Conservation (phyloP, 768 basidiomycete species). For the Hirschioporus abietinus region DNA sequence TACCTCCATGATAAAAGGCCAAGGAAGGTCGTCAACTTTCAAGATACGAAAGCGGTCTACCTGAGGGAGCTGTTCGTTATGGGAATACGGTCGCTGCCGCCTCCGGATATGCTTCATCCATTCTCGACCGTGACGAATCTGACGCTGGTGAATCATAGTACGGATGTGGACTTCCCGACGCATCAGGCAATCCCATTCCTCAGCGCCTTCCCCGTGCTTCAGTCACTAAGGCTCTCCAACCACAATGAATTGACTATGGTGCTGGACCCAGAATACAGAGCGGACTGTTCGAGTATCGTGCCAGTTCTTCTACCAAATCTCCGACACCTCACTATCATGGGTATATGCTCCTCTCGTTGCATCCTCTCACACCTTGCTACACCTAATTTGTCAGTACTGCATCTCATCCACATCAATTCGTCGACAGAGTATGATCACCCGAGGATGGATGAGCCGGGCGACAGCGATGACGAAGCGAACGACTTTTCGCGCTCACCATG, state of each 20-base stretch:
- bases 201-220: constrained; percentile 52
- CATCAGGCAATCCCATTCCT: constrained; percentile 43
- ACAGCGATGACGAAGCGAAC: constrained; percentile 66
- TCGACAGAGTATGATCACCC: constrained; percentile 40
- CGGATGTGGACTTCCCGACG: background rate
- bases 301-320: background rate
- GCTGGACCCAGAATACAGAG: constrained; percentile 24
- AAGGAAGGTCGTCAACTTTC: constrained; percentile 10
- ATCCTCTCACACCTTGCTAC: constrained; percentile 60
- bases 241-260: constrained; percentile 51
- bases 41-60: constrained; percentile 21
- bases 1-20: background rate
- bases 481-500: constrained; percentile 76
- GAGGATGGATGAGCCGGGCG: constrained; percentile 47
- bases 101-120: constrained; percentile 34
- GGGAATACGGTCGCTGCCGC: constrained; percentile 45
- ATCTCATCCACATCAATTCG: constrained; percentile 56
- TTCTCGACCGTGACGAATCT: constrained; percentile 20
- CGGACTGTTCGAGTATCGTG: constrained; percentile 21
- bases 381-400: constrained; percentile 54
- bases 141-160: background rate
- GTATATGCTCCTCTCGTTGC: constrained; percentile 57
- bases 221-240: constrained; percentile 36
- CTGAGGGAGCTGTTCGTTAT: constrained; percentile 35
- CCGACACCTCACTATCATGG: constrained; percentile 9